phyloP scores from a whole-genome alignment of 1,284 basidiomycete species.

The Ceratobasidium sp. region DNA sequence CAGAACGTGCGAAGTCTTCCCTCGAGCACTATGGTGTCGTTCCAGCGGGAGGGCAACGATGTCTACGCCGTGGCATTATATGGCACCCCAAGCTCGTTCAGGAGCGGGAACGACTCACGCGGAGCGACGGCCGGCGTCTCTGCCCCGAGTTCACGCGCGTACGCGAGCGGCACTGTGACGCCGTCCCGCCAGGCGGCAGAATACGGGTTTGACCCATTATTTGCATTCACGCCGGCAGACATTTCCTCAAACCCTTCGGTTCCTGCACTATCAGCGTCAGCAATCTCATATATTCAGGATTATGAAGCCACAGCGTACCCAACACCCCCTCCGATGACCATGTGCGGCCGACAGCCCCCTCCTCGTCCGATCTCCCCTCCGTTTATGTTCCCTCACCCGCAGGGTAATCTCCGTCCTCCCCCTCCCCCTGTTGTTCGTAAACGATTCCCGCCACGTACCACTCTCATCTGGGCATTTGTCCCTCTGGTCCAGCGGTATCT shows the following conservation, averaged over 20 bases:
- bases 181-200: slow-evolving; percentile 37
- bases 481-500: slow-evolving; percentile 38
- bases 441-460: slow-evolving; percentile 40
- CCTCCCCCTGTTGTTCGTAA: slow-evolving; percentile 40
- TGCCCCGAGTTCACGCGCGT: slow-evolving; percentile 30
- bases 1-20: slow-evolving; percentile 42
- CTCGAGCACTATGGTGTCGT: slow-evolving; percentile 38
- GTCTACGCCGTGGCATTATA: slow-evolving; percentile 40
- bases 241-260: slow-evolving; percentile 29
- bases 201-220: slow-evolving; percentile 31
- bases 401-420: slow-evolving; percentile 33
- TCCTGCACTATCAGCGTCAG: slow-evolving; percentile 36
- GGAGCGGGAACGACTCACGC: slow-evolving; percentile 27
- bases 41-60: slow-evolving; percentile 38
- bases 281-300: slow-evolving; percentile 31
- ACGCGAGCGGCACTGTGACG: slow-evolving; percentile 39
- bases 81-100: slow-evolving; percentile 37
- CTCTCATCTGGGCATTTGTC: slow-evolving; percentile 36
- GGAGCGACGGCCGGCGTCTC: slow-evolving; percentile 5
- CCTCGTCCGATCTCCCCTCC: slow-evolving; percentile 25
- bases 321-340: slow-evolving; percentile 40
- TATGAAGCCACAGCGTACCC: slow-evolving; percentile 36
- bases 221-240: slow-evolving; percentile 32
- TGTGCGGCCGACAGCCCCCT: slow-evolving; percentile 16
- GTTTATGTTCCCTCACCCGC: slow-evolving; percentile 41